Percentiles rank a stretch among this genome's conserved stretches.
Evolutionary conservation across 2,329 filamentous ascomycete genomes (phyloP).

Genomic region (Colletotrichum salicis): DNA sequence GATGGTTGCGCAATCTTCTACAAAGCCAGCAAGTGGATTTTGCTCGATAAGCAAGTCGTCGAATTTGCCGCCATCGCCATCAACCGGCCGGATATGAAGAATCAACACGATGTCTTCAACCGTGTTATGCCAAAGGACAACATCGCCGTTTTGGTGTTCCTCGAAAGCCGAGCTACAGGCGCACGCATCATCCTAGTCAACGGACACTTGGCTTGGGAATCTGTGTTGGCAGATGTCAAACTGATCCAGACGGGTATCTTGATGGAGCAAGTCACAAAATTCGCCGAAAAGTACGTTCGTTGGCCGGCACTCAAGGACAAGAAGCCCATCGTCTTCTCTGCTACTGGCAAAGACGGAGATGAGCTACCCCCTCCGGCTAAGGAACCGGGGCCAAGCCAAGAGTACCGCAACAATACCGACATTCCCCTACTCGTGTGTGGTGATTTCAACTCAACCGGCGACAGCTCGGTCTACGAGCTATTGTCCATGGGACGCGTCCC

Average conservation of each 20-base stretch:
- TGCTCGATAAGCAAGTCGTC: slow-evolving; percentile 93
- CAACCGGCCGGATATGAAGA: slow-evolving; percentile 95
- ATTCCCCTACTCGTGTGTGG: slow-evolving; percentile 93
- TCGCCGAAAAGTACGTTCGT: slow-evolving; percentile 86
- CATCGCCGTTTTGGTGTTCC: slow-evolving; percentile 90
- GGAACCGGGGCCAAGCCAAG: slow-evolving; percentile 82
- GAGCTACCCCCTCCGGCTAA: slow-evolving; percentile 65
- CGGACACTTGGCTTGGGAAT: slow-evolving; percentile 95
- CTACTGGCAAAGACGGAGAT: slow-evolving; percentile 52
- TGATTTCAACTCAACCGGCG: slow-evolving; percentile 91
- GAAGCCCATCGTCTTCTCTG: slow-evolving; percentile 60
- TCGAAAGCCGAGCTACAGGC: slow-evolving; percentile 93
- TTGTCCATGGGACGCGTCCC: slow-evolving; percentile 82
- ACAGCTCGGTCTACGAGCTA: slow-evolving; percentile 92
- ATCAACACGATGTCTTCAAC: slow-evolving; percentile 97
- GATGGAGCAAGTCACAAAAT: slow-evolving; percentile 89
- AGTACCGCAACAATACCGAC: slow-evolving; percentile 86
- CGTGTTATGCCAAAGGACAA: slow-evolving; percentile 98
- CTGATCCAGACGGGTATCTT: slow-evolving; percentile 94
- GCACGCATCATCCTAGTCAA: slow-evolving; percentile 92
- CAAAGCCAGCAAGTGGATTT: slow-evolving; percentile 92
- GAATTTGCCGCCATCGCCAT: slow-evolving; percentile 94
- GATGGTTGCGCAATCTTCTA: slow-evolving; percentile 98
- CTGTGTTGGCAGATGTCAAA: slow-evolving; percentile 91
- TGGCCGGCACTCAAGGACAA: slow-evolving; percentile 87